phyloP scores from a whole-genome alignment of 805 yeast species.

The Candida golubevii region DNA sequence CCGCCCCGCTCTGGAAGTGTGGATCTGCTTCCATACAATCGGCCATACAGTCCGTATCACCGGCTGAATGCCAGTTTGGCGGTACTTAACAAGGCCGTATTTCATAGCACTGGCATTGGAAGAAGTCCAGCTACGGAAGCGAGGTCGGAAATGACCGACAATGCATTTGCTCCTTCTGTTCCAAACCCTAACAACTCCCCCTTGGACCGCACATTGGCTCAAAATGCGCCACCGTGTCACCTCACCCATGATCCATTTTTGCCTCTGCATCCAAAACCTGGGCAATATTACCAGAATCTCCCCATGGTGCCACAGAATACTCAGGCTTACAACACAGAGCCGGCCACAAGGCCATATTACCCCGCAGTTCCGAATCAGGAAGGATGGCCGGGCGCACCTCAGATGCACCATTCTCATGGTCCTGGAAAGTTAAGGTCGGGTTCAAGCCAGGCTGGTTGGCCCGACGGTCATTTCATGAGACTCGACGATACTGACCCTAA shows the following conservation, averaged over 20 bases:
- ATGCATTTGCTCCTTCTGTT: too few relatives aligned
- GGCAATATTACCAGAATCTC: too few relatives aligned
- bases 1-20: too few relatives aligned
- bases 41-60: slow-evolving; percentile 7
- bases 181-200: too few relatives aligned
- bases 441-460: background rate
- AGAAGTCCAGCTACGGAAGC: background rate
- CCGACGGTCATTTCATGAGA: background rate
- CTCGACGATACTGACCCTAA: background rate
- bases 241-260: too few relatives aligned
- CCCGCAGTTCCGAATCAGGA: slow-evolving; percentile 3
- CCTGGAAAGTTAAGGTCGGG: background rate
- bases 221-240: too few relatives aligned
- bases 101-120: background rate
- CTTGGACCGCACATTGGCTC: too few relatives aligned
- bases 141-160: background rate
- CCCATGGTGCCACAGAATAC: too few relatives aligned
- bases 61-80: slow-evolving; percentile 7
- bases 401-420: background rate
- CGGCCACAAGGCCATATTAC: too few relatives aligned
- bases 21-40: background rate
- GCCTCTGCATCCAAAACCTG: too few relatives aligned
- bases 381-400: slow-evolving; percentile 1
- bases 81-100: slow-evolving; percentile 1
- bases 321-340: too few relatives aligned